These are phyloP conservation scores for Auricularia cornea DNA, from an alignment of 768 basidiomycete genomes.

Conservation along the genomic window DNA sequence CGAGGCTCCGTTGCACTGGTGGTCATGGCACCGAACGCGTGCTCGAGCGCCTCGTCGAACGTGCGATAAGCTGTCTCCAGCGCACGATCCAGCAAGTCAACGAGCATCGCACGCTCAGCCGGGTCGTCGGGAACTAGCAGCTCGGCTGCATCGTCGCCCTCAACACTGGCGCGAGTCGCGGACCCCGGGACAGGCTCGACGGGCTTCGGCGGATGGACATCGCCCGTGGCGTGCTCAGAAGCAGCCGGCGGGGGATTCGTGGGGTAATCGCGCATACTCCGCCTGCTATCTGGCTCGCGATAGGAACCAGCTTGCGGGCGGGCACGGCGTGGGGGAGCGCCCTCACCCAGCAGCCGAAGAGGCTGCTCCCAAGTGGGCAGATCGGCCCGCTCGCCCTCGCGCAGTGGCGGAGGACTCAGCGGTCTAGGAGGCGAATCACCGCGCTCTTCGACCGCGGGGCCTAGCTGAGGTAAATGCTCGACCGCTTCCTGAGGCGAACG, in stretches of 20 bases:
- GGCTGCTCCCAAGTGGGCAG: neutral
- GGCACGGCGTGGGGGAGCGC: neutral
- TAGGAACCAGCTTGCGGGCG: neutral
- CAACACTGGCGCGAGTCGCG: neutral
- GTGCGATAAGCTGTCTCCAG: neutral
- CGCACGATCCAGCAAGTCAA: neutral
- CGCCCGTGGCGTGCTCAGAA: neutral
- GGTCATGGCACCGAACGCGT: neutral
- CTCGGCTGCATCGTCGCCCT: neutral
- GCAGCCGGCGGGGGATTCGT: neutral
- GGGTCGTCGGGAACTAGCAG: neutral
- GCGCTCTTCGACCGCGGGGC: neutral
- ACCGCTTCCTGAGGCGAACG: no score
- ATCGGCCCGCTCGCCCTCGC: neutral
- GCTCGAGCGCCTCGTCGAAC: neutral
- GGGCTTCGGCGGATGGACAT: neutral
- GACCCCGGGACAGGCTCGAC: neutral
- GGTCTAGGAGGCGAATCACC: neutral
- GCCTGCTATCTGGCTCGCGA: neutral
- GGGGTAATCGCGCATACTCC: neutral
- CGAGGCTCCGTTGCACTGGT: neutral
- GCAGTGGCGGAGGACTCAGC: neutral
- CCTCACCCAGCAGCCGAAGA: neutral
- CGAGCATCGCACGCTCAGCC: neutral
- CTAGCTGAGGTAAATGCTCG: no score